phyloP scores from a whole-genome alignment of 805 yeast species.

The Yarrowia osloensis region DNA sequence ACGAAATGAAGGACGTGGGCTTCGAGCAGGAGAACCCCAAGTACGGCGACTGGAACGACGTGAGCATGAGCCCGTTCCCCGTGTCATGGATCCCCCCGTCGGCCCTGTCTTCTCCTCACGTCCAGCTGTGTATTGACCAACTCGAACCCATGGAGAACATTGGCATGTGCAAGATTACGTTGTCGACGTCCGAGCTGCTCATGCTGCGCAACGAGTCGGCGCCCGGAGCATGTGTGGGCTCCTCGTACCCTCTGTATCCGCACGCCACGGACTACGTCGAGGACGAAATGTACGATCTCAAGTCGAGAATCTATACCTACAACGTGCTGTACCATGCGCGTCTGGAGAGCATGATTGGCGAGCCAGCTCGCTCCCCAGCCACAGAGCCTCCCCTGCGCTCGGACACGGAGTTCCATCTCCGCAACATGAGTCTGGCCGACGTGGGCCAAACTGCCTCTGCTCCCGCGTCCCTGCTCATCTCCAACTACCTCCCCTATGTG shows the following conservation, averaged over 20 bases:
- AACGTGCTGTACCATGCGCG: constrained; percentile 15
- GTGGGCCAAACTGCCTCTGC: not conserved
- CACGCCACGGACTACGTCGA: constrained; percentile 35
- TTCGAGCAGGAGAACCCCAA: not conserved
- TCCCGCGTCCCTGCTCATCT: not conserved
- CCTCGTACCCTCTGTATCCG: not conserved
- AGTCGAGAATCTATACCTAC: constrained; percentile 22
- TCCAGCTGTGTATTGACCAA: constrained; percentile 12
- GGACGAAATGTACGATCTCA: constrained; percentile 26
- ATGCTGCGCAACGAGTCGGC: constrained; percentile 7
- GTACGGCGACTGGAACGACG: constrained; percentile 17
- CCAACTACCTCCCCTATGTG: constrained; percentile 19
- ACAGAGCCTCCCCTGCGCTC: not conserved
- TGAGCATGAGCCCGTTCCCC: not conserved
- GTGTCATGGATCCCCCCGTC: constrained; percentile 18
- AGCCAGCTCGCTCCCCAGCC: not conserved
- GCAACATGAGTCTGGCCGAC: constrained; percentile 12
- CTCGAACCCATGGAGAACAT: constrained; percentile 24
- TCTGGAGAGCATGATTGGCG: constrained; percentile 1
- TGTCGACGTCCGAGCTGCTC: constrained; percentile 4
- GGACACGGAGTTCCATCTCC: constrained; percentile 16
- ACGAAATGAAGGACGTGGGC: not conserved
- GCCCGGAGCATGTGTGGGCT: not conserved
- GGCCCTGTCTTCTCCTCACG: constrained; percentile 9
- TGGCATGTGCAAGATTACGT: not conserved